Conservation (phyloP, 2,329 filamentous ascomycete species). For the Fusarium mangiferae region DNA sequence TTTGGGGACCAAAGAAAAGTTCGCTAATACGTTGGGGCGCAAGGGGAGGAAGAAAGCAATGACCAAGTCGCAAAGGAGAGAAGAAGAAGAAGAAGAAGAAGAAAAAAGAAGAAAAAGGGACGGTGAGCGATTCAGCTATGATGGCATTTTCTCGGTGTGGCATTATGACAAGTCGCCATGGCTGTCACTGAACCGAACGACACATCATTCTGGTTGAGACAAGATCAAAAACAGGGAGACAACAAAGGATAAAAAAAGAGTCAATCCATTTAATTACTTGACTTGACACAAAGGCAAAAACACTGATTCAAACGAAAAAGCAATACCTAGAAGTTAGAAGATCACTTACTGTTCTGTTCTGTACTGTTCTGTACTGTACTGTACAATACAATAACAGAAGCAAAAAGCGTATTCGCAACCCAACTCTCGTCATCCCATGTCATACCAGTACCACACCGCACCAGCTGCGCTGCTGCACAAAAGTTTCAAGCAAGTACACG, state of each 20-base stretch:
- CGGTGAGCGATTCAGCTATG: constrained; percentile 34
- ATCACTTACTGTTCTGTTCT: not conserved
- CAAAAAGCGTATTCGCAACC: constrained; percentile 20
- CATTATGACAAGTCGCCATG: constrained; percentile 35
- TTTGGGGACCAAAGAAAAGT: constrained; percentile 14
- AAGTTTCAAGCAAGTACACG: constrained; percentile 35
- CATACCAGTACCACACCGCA: constrained; percentile 38
- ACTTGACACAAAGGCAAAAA: constrained; percentile 18
- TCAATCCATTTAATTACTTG: not conserved
- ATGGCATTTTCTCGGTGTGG: constrained; percentile 35
- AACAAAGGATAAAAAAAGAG: constrained; percentile 4
- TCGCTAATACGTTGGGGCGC: constrained; percentile 15
- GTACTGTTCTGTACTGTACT: not conserved
- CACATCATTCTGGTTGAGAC: constrained; percentile 35
- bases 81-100: not conserved
- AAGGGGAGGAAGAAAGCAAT: constrained; percentile 22
- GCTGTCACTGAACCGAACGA: constrained; percentile 22
- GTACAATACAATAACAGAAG: not conserved
- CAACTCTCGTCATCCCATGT: constrained; percentile 40
- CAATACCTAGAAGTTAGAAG: constrained; percentile 1
- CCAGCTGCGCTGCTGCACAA: constrained; percentile 36
- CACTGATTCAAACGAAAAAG: constrained; percentile 31
- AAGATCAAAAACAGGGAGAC: constrained; percentile 25
- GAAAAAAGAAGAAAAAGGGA: constrained; percentile 11
- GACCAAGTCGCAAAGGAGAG: not conserved